A percentile compares a stretch with the other conserved stretches of the same genome.
Evolutionary conservation across 495 filamentous ascomycete genomes (phyloP).

Genomic region (Penicillium canariense): DNA sequence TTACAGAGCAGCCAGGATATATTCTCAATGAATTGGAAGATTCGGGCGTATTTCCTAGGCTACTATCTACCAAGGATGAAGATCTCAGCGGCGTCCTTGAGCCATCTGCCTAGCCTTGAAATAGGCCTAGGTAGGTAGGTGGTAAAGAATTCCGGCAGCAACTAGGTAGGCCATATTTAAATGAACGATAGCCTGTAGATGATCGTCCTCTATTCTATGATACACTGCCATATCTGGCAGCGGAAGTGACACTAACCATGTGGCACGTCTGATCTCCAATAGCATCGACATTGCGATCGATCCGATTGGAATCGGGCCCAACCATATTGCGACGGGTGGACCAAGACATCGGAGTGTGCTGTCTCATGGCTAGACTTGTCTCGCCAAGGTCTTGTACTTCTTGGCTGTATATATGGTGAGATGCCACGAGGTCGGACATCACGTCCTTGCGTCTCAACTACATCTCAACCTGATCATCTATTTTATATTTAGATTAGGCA

Average conservation of each 20-base stretch:
- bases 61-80: too few species aligned
- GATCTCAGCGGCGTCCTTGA: too few species aligned
- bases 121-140: too few species aligned
- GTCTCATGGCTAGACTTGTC: not conserved
- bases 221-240: not conserved
- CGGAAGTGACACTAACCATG: not conserved
- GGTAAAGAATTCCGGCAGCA: too few species aligned
- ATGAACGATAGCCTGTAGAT: too few species aligned
- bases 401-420: not conserved
- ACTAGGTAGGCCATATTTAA: too few species aligned
- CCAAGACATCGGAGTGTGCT: not conserved
- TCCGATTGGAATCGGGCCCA: not conserved
- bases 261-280: conserved; percentile 8
- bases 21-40: too few species aligned
- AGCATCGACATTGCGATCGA: conserved; percentile 1
- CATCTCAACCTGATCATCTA: not conserved
- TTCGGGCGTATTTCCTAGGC: too few species aligned
- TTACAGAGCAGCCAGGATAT: too few species aligned
- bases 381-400: not conserved
- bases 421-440: not conserved
- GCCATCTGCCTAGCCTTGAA: too few species aligned
- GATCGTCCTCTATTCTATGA: too few species aligned
- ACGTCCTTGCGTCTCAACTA: conserved; percentile 4
- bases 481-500: not conserved
- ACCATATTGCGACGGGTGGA: not conserved